Base-by-base conservation (phyloP, 129 eudicot genomes). In the Centrapalus pauciflorus region DNA sequence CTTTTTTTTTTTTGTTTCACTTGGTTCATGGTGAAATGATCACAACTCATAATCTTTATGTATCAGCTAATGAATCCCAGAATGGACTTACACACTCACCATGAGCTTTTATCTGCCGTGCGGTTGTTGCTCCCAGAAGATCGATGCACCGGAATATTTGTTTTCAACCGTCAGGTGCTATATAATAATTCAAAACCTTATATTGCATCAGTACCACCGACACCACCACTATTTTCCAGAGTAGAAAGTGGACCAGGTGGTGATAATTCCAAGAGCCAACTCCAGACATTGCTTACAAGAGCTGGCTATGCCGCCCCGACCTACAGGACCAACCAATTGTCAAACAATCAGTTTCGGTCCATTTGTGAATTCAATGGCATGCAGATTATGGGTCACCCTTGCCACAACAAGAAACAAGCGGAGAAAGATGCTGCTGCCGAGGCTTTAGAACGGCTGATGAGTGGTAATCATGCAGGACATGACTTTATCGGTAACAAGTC, bases 351-450 rank as follows among this genome's bases (percentile, higher is more conserved):
- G 81, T 93, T 88, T 68, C 69, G 66, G 63, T 70, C 96, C 43
- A 71, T 85, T 19, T 91, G 87, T 4, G 87, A 85, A 61, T 88
- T 93, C 52, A 88, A 93, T 30, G 98, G 92, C 6, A 75, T 76
- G 82, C 85, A 93, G 84, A 81, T 93, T 45, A 63, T 60, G 79
- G 98, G 98, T 4, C 83, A 77, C 54, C 98, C 95, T 33, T 83
- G 85, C 76, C 79, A 76, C 59, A 83, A 73, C 81, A 93, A 93
- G 85, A 93, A 93, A 71, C 90, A 81, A 33, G 95, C 98, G 1
- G 98, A 93, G 60, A 93, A 93, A 55, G 91, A 85, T 64, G 98
- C 96, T 12, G 98, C 98, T 0, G 87, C 98, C 5, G 92, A 83
- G 72, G 98, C 98, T 59, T 74, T 93, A 37, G 87, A 82, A 20